A percentile compares a stretch with the other conserved stretches of the same genome.
phyloP scores from a whole-genome alignment of 176 grass and related monocot genomes.

The Bonia amplexicaulis region DNA sequence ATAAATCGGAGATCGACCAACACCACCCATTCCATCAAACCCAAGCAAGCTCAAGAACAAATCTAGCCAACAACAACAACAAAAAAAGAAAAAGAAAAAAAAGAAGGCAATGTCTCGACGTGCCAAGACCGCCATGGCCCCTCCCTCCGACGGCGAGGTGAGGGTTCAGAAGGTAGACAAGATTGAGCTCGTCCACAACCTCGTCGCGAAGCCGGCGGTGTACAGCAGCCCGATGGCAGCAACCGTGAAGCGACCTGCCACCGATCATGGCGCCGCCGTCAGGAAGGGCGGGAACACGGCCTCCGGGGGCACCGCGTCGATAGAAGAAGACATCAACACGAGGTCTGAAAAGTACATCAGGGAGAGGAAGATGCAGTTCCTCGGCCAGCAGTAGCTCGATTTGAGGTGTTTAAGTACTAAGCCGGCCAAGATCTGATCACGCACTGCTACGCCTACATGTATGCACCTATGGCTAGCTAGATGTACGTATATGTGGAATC shows the following conservation, averaged over 20 bases:
- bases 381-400: not conserved
- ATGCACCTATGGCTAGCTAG: not conserved
- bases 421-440: not conserved
- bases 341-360: slow-evolving; percentile 38
- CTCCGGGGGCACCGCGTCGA: not conserved
- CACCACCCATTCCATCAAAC: not conserved
- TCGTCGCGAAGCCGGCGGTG: slow-evolving; percentile 16
- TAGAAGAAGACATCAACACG: slow-evolving; percentile 42
- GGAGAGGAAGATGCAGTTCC: slow-evolving; percentile 36
- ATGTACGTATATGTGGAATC: not conserved
- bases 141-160: slow-evolving; percentile 13
- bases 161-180: slow-evolving; percentile 41
- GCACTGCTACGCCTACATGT: not conserved
- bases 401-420: too few relatives aligned
- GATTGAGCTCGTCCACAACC: slow-evolving; percentile 30
- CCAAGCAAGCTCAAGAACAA: not conserved
- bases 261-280: not conserved
- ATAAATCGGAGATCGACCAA: not conserved
- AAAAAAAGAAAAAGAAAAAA: too few relatives aligned
- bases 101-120: slow-evolving; percentile 4
- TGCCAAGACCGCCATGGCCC: not conserved
- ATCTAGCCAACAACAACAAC: not conserved
- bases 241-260: not conserved
- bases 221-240: not conserved
- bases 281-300: not conserved